Percentiles rank a stretch among this genome's conserved stretches.
These are phyloP conservation scores for Aureobasidium zeae DNA, from an alignment of 2,329 filamentous ascomycete species.

Conservation along the genomic window DNA sequence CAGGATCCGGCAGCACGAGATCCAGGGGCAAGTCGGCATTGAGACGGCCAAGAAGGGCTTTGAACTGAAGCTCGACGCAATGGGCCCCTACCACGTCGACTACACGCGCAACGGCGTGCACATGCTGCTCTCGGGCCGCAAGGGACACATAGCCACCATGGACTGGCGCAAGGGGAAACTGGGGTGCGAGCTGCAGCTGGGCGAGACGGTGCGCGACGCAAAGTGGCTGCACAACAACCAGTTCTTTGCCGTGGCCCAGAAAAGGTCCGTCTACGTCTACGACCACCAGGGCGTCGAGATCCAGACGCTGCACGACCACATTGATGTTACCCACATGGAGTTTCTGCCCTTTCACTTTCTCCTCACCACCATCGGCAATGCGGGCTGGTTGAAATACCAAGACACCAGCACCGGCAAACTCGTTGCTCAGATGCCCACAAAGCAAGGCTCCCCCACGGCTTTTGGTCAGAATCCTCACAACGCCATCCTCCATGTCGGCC, in stretches of 20 bases:
- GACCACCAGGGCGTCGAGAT: conserved; percentile 83
- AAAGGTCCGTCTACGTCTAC: conserved; percentile 96
- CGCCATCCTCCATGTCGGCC: conserved; percentile 81
- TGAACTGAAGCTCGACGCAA: conserved; percentile 68
- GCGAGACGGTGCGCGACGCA: conserved; percentile 81
- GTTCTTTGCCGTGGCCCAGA: conserved; percentile 89
- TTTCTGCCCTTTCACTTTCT: conserved; percentile 96
- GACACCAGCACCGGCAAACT: conserved; percentile 89
- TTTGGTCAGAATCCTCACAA: conserved; percentile 87
- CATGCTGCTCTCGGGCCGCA: conserved; percentile 74
- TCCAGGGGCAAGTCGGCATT: conserved; percentile 61
- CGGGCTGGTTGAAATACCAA: conserved; percentile 84
- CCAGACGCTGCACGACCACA: conserved; percentile 81
- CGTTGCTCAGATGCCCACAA: conserved; percentile 75
- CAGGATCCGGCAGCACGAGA: conserved; percentile 82
- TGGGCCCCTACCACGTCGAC: conserved; percentile 82
- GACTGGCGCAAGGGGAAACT: conserved; percentile 91
- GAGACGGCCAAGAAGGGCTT: conserved; percentile 90
- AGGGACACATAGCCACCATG: conserved; percentile 92
- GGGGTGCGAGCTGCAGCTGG: conserved; percentile 81
- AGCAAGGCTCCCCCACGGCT: conserved; percentile 72
- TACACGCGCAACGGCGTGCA: conserved; percentile 86
- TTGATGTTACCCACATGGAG: conserved; percentile 87
- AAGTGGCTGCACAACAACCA: conserved; percentile 94
- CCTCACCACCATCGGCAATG: conserved; percentile 72